A percentile compares a stretch with the other conserved stretches of the same genome.
These are phyloP conservation scores for Lipomyces spencermartinsiae DNA, from an alignment of 805 yeast species.

Conservation along the genomic window DNA sequence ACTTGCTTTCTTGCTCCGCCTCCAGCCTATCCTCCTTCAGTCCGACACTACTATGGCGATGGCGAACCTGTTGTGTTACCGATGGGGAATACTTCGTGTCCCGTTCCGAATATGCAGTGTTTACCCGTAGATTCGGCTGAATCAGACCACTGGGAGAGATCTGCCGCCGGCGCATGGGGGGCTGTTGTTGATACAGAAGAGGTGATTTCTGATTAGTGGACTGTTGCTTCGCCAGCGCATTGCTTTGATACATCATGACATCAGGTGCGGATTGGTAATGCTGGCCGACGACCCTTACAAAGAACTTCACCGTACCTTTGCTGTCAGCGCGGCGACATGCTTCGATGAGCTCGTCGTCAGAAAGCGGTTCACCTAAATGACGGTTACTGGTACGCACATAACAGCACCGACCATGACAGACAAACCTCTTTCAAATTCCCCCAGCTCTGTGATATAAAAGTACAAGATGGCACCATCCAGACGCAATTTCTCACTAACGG, in stretches of 20 bases:
- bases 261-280: conserved; percentile 21
- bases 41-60: conserved; percentile 2
- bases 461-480: conserved; percentile 39
- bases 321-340: conserved; percentile 31
- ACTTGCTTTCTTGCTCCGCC: conserved; percentile 4
- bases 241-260: conserved; percentile 9
- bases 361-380: conserved; percentile 30
- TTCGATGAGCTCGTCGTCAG: conserved; percentile 30
- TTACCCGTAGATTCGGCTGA: conserved; percentile 18
- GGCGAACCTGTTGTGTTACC: conserved; percentile 3
- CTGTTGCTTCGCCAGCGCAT: neutral
- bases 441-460: conserved; percentile 27
- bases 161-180: neutral
- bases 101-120: conserved; percentile 9
- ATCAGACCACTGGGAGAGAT: neutral
- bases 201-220: neutral
- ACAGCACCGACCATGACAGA: neutral
- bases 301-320: conserved; percentile 37
- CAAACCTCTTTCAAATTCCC: conserved; percentile 31
- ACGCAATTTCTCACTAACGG: conserved; percentile 46
- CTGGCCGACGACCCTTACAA: conserved; percentile 23
- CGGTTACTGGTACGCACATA: neutral
- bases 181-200: neutral
- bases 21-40: neutral
- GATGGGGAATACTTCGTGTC: conserved; percentile 5